Evolutionary conservation across 2,329 filamentous ascomycete species (phyloP), one percentile per base, ranked within the genome.

Genomic region (Phaeosphaeria sp.): DNA sequence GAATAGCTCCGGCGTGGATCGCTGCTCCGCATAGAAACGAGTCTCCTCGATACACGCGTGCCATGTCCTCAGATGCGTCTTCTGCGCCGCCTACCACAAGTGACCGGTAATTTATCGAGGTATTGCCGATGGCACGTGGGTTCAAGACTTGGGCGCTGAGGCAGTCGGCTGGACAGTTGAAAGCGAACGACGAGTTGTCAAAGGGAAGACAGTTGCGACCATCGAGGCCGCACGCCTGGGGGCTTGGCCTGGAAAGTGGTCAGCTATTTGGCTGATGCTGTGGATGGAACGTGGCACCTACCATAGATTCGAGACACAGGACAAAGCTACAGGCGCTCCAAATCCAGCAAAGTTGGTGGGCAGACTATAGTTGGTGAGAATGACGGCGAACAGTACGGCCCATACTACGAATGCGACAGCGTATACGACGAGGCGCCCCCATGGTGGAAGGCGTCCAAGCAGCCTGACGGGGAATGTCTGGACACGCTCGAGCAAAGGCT

Each of bases 241-340:
- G 57, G 48, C 63, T 68, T 6, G 64, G 59, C 74, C 74, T 76
- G 44, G 40, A 18, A 67, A 66, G 46, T 59, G 56, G 39, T 69
- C 45, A 65, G 59, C 36, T 39, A 18, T 20, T 20, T 2, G 15
- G 24, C 9, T 20, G 6, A 22, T 18, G 25, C 17, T 42, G 17
- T 6, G 20, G 11, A 7, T 48, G n/a, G 24, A 20, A n/a, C 7
- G 20, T 8, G 8, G 6, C 42, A 56, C 70, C 13, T 80, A 83
- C 90, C 91, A 95, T 71, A 91, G 90, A 7, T 86, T 84, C 48
- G 84, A 81, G 17, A 84, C 84, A 74, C 91, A 95, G 15, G 86
- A 81, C 51, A 94, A 84, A 57, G 83, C 81, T 47, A 84, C 81
- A 0, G 91, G 90, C 47, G 79, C 80, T n/a, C 90, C 90, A 79